These are phyloP conservation scores for Ajuga chamaepitys DNA, from an alignment of 257 asterid genomes.

Conservation along the genomic window DNA sequence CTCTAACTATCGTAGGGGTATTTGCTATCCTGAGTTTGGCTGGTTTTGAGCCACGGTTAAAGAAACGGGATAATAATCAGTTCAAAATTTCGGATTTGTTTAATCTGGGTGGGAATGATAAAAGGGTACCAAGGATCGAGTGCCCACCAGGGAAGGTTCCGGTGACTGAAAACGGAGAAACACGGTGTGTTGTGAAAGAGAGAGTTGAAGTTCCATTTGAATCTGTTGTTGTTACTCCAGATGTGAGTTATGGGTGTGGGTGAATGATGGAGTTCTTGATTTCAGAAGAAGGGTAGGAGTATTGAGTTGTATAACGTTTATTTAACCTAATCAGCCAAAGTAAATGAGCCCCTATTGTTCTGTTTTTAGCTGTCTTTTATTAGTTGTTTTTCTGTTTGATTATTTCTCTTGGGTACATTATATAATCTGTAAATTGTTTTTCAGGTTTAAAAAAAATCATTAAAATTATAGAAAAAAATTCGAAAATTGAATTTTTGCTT, in stretches of 20 bases:
- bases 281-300: neutral
- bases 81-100: slow-evolving; percentile 38
- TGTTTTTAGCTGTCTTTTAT: too few species aligned
- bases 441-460: too few species aligned
- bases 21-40: slow-evolving; percentile 61
- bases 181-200: slow-evolving; percentile 73
- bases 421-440: slow-evolving; percentile 1
- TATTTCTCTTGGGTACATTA: slow-evolving; percentile 7
- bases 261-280: slow-evolving; percentile 24
- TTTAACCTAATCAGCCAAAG: too few species aligned
- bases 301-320: too few species aligned
- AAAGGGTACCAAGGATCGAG: slow-evolving; percentile 5
- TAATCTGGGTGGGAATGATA: slow-evolving; percentile 26
- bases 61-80: slow-evolving; percentile 43
- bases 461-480: too few species aligned
- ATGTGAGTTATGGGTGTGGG: slow-evolving; percentile 89
- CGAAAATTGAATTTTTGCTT: too few species aligned
- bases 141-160: slow-evolving; percentile 81
- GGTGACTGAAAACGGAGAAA: slow-evolving; percentile 69
- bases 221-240: slow-evolving; percentile 58
- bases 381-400: neutral
- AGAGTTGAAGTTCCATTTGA: slow-evolving; percentile 87
- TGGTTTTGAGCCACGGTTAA: slow-evolving; percentile 64
- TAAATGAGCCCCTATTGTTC: too few species aligned
- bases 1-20: slow-evolving; percentile 60